Conservation (phyloP, 2,329 filamentous ascomycete genomes). For the Rutstroemia sp. region DNA sequence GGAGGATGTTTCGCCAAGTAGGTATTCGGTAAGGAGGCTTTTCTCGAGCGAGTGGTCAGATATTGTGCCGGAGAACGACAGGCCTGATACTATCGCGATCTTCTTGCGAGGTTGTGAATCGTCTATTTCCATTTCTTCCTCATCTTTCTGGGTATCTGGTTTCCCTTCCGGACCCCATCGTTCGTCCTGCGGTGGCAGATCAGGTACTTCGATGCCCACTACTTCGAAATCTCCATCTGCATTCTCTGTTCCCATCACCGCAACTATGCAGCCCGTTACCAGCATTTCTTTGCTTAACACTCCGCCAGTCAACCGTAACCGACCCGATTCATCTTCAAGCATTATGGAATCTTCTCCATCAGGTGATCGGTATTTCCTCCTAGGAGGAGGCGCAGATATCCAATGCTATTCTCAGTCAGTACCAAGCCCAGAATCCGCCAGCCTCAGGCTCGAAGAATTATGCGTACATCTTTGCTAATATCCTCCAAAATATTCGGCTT, state of each 20-base stretch:
- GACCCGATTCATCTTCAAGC: conserved; percentile 92
- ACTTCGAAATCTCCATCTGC: conserved; percentile 87
- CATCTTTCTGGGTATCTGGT: conserved; percentile 34
- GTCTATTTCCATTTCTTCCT: conserved; percentile 53
- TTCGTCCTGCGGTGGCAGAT: conserved; percentile 72
- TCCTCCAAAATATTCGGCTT: conserved; percentile 97
- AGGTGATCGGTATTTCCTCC: conserved; percentile 66
- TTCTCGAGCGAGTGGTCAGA: conserved; percentile 66
- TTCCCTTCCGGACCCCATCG: conserved; percentile 65
- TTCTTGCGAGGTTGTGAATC: conserved; percentile 38
- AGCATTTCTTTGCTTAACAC: conserved; percentile 61
- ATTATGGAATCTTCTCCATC: conserved; percentile 61
- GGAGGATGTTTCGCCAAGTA: conserved; percentile 68
- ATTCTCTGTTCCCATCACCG: conserved; percentile 93
- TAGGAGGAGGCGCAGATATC: conserved; percentile 73
- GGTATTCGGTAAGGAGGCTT: conserved; percentile 74
- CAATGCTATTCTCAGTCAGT: conserved; percentile 54
- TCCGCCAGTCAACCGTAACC: conserved; percentile 70
- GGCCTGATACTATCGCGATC: conserved; percentile 81
- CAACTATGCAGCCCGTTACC: conserved; percentile 88
- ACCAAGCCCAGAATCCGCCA: no score
- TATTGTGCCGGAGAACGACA: conserved; percentile 72
- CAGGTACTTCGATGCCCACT: conserved; percentile 80
- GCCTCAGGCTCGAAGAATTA: background rate
- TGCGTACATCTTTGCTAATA: conserved; percentile 76